Base-by-base conservation (phyloP, 2,329 filamentous ascomycete species). In the Graphilbum fragrans region DNA sequence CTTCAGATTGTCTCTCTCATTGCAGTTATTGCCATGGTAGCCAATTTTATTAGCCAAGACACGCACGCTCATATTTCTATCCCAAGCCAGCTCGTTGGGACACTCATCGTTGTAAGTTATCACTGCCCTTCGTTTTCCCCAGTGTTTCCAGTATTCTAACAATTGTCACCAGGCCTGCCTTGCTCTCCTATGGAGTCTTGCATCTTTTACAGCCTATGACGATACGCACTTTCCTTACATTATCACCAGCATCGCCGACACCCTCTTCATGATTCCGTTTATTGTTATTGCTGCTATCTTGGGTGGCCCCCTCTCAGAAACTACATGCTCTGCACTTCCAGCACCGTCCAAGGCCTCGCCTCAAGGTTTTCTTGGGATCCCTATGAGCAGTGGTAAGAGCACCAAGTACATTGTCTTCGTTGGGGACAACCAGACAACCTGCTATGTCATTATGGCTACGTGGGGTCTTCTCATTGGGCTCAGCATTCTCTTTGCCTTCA, bases 401-500 rank as follows among this genome's bases (percentile, higher is more conserved):
- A 20, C 29, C n/a, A 34, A 20, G 47, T 69, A 66, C 53, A 58
- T 67, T 40, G 55, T 64, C 35, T 72, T 72, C 59, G 66, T 69
- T 19, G 66, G 67, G 41, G 63, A 66, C 4, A 69, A 67, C 50
- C 69, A 68, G 57, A 59, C 72, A 17, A 82, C 83, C 42, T 95
- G 88, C 65, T 77, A 80, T 54, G 79, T 92, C 66, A 78, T 87
- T 58, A 93, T 94, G 70, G 76, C 82, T 16, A 75, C 92, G 49
- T 94, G 87, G 88, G 87, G 86, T 1, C 62, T 94, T 45, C 75
- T 77, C 58, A 88, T 94, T 59, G 79, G 79, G 5, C 71, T 93
- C 38, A 86, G 79, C 58, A 72, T 83, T 35, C 63, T 86, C 29
- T 85, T 84, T 53, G 69, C 74, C 46, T 70, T 84, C 45, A 80